These are phyloP conservation scores for Aspergillus leporis DNA, from an alignment of 495 filamentous ascomycete species.

Conservation along the genomic window DNA sequence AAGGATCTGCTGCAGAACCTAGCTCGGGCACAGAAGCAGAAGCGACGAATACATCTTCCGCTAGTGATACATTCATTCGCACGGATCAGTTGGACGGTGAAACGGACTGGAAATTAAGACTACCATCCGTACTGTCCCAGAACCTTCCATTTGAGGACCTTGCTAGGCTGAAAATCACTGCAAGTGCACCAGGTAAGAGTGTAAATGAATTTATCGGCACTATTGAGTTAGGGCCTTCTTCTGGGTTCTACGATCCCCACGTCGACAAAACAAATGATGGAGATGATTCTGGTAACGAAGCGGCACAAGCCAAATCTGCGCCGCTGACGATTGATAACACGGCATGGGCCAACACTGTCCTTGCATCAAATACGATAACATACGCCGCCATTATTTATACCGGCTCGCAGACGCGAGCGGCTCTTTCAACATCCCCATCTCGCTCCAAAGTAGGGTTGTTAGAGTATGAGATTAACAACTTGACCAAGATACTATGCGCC, in stretches of 20 bases:
- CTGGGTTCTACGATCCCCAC: slow-evolving; percentile 43
- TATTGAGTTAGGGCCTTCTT: slow-evolving; percentile 59
- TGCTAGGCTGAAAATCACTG: slow-evolving; percentile 72
- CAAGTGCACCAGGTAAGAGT: slow-evolving; percentile 83
- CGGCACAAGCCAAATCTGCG: slow-evolving; percentile 49
- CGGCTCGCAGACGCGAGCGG: slow-evolving; percentile 89
- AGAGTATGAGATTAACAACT: slow-evolving; percentile 94
- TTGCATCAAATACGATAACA: slow-evolving; percentile 86
- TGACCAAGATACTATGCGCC: slow-evolving; percentile 95
- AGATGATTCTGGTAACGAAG: slow-evolving; percentile 25
- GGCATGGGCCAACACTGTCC: slow-evolving; percentile 96
- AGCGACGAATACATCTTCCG: slow-evolving; percentile 25
- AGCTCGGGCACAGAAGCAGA: slow-evolving; percentile 13
- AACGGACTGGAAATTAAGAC: slow-evolving; percentile 96
- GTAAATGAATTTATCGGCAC: slow-evolving; percentile 94
- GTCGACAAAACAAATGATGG: slow-evolving; percentile 36
- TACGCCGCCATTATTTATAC: slow-evolving; percentile 92
- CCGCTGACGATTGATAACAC: slow-evolving; percentile 95
- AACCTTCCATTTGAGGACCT: slow-evolving; percentile 66
- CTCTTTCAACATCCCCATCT: slow-evolving; percentile 86
- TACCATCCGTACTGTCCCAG: slow-evolving; percentile 84
- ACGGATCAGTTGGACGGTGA: slow-evolving; percentile 98
- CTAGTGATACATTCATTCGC: slow-evolving; percentile 92
- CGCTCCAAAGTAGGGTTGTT: slow-evolving; percentile 90
- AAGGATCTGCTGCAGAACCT: slow-evolving; percentile 16